Percentiles rank a stretch among this genome's conserved stretches.
These are phyloP conservation scores for Rhododendron simsii DNA, from an alignment of 148 eudicot genomes.

Conservation along the genomic window DNA sequence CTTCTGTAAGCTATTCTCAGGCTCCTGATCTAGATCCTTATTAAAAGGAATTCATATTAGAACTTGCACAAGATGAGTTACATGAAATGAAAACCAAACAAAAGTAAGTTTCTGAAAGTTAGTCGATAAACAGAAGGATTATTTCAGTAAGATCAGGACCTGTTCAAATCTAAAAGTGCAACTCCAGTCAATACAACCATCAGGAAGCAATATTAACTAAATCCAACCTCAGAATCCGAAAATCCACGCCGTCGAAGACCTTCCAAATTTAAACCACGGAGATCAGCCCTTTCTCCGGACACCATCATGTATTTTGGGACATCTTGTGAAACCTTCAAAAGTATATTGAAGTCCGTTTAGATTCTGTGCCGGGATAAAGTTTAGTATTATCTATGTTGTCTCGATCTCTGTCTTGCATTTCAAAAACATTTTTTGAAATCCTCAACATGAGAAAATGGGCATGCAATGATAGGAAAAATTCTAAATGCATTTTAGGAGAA, in stretches of 20 bases:
- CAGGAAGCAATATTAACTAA: constrained; percentile 3
- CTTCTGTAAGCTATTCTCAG: constrained; percentile 83
- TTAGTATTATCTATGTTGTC: neutral
- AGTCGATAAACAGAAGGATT: neutral
- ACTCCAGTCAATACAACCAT: neutral
- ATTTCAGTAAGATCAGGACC: neutral
- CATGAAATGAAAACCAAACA: neutral
- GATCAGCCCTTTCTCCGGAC: constrained; percentile 91
- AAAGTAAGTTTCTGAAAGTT: neutral
- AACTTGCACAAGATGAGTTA: constrained; percentile 5
- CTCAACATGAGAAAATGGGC: neutral
- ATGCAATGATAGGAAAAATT: neutral
- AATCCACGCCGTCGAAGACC: constrained; percentile 81
- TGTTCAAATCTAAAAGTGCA: neutral
- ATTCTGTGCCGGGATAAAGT: neutral
- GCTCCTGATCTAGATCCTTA: constrained; percentile 62
- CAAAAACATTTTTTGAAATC: neutral
- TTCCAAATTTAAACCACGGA: constrained; percentile 89
- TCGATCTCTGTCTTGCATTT: neutral
- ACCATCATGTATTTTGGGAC: constrained; percentile 88
- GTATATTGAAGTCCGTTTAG: neutral
- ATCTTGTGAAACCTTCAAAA: constrained; percentile 77
- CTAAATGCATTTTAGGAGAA: neutral
- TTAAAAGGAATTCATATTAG: constrained; percentile 9
- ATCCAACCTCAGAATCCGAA: constrained; percentile 64